These are phyloP conservation scores for Clathrus columnatus DNA, from an alignment of 768 basidiomycete species.

Conservation along the genomic window DNA sequence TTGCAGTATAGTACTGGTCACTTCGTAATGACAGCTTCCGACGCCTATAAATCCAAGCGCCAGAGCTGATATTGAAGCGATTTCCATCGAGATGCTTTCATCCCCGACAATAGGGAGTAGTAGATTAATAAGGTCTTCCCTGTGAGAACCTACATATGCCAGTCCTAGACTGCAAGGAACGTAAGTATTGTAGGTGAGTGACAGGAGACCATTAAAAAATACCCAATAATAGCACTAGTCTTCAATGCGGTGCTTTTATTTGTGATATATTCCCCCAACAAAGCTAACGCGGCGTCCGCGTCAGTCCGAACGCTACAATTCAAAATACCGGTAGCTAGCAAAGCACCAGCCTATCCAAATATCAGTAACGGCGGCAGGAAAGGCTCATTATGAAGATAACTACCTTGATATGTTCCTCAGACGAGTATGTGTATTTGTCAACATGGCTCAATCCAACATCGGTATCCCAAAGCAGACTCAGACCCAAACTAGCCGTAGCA, in stretches of 20 bases:
- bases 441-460: constrained; percentile 90
- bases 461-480: constrained; percentile 92
- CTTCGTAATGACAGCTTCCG: constrained; percentile 90
- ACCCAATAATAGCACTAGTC: constrained; percentile 78
- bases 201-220: constrained; percentile 4
- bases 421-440: constrained; percentile 95
- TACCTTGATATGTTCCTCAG: constrained; percentile 94
- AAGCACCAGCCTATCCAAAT: constrained; percentile 64
- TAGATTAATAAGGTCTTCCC: constrained; percentile 69
- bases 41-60: constrained; percentile 93
- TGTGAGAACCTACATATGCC: constrained; percentile 89
- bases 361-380: background rate
- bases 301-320: constrained; percentile 87
- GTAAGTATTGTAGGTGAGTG: background rate
- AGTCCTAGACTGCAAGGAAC: constrained; percentile 56
- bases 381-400: background rate
- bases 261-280: constrained; percentile 84
- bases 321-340: constrained; percentile 89
- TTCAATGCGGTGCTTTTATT: constrained; percentile 79
- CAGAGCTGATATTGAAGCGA: constrained; percentile 76
- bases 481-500: constrained; percentile 88
- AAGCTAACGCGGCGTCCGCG: constrained; percentile 84
- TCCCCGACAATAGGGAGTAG: constrained; percentile 81
- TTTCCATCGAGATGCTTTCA: constrained; percentile 78
- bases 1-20: constrained; percentile 82